phyloP scores from a whole-genome alignment of 805 yeast genomes.

The Maudiozyma barnettii region DNA sequence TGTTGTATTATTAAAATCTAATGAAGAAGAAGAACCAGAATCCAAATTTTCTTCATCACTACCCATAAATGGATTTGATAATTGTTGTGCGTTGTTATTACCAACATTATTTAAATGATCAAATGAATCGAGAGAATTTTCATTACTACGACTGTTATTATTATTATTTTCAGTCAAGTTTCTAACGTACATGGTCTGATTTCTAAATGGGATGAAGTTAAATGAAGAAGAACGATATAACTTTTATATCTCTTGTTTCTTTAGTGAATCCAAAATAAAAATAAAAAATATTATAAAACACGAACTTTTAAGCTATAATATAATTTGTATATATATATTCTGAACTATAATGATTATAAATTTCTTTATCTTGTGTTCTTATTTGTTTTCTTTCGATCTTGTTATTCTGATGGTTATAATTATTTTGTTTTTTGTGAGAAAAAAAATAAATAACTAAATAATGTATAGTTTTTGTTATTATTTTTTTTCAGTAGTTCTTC shows the following conservation, averaged over 20 bases:
- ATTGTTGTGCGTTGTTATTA: background rate
- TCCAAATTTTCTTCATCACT: constrained; percentile 10
- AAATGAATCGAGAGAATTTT: constrained; percentile 9
- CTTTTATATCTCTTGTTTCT: background rate
- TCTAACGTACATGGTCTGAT: constrained; percentile 29
- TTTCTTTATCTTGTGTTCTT: background rate
- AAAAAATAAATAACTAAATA: background rate
- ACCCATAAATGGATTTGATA: constrained; percentile 9
- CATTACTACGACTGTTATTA: background rate
- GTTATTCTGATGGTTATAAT: background rate
- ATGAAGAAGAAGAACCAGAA: constrained; percentile 3
- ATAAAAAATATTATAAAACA: too few relatives aligned
- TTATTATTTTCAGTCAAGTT: constrained; percentile 5
- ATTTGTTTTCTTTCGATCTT: background rate
- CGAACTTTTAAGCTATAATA: too few relatives aligned
- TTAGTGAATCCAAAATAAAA: too few relatives aligned
- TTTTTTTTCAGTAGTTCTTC: too few relatives aligned
- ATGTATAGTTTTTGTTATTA: too few relatives aligned
- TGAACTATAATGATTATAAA: too few relatives aligned
- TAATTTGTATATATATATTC: too few relatives aligned
- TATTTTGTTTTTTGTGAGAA: background rate
- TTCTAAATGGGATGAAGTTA: background rate
- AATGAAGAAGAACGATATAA: background rate
- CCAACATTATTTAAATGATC: background rate
- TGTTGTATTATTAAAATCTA: background rate